Evolutionary conservation across 352 stramenopile species (phyloP), one percentile per base, ranked within the genome.

Genomic region (Phytopythium ostracodes): DNA sequence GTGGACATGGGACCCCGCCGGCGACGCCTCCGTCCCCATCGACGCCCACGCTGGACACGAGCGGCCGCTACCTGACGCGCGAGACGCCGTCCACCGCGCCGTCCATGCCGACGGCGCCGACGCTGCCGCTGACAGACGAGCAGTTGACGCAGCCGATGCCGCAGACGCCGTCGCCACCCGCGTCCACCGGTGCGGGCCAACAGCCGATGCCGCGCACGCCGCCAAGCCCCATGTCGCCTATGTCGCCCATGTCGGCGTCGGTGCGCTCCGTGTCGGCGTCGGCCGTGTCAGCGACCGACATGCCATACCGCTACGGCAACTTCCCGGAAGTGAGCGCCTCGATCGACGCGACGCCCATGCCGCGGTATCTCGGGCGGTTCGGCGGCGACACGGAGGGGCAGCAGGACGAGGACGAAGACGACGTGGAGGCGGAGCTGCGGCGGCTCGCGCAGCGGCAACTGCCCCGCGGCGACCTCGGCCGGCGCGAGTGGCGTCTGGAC

Each of bases 291-390:
- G 86, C 86, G 31, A 95, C 86, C 1, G 81, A 90, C 57, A 79
- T 88, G 52, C 79, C 77, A 38, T 49, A 43, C 24, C 81, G 81
- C 46, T 89, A 84, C 63, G 36, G 51, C 14, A 66, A 71, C 31
- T 93, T 91, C 49, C 75, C 82, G 1, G 86, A 95, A 66, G 91
- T 86, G 76, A 92, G 82, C 46, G 83, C 86, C 12, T 95, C 86
- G 4, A 79, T 93, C 54, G 82, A 93, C 36, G 83, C 82, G 0
- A 93, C 86, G 7, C 84, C 84, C 4, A 81, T 73, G 51, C 81
- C 86, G 25, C 81, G 84, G n/a, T 95, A 95, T 58, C 75, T 93
- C 22, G 81, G 81, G 8, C 84, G 29, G 29, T 33, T 33, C 29
- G 29, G 29, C 29, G 29, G 29, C 29, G 29, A 78, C 9, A 61